A percentile compares a stretch with the other conserved stretches of the same genome.
phyloP scores from a whole-genome alignment of 805 yeast species.

The Kuraishia piskuri region DNA sequence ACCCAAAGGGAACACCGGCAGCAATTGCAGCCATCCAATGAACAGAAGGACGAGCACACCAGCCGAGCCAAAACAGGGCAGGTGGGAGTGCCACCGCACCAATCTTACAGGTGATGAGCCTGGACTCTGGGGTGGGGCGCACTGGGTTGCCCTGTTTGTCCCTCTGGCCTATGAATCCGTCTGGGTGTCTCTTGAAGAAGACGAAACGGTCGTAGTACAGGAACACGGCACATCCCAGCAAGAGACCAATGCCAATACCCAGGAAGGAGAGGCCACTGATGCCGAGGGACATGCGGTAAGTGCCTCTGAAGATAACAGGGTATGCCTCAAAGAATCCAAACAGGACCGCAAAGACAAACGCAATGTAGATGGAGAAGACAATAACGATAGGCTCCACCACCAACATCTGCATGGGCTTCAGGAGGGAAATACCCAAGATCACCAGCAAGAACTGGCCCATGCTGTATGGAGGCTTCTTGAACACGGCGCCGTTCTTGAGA shows the following conservation, averaged over 20 bases:
- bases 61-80: slow-evolving; percentile 72
- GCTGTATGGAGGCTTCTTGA: slow-evolving; percentile 26
- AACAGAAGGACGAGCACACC: slow-evolving; percentile 54
- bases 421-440: slow-evolving; percentile 40
- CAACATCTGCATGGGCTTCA: slow-evolving; percentile 63
- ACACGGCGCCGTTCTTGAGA: slow-evolving; percentile 43
- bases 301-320: slow-evolving; percentile 65
- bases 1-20: slow-evolving; percentile 75
- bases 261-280: slow-evolving; percentile 62
- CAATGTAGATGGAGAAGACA: slow-evolving; percentile 59
- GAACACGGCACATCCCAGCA: slow-evolving; percentile 45
- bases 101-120: slow-evolving; percentile 51
- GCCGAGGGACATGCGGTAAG: slow-evolving; percentile 50
- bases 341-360: slow-evolving; percentile 69
- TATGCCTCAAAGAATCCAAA: slow-evolving; percentile 77
- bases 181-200: slow-evolving; percentile 49
- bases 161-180: slow-evolving; percentile 50
- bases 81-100: slow-evolving; percentile 64
- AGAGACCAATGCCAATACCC: slow-evolving; percentile 63
- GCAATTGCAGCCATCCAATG: slow-evolving; percentile 75
- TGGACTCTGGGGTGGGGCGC: slow-evolving; percentile 51
- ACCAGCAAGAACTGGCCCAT: slow-evolving; percentile 30
- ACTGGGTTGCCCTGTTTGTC: slow-evolving; percentile 47
- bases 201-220: slow-evolving; percentile 36
- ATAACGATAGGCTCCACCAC: slow-evolving; percentile 67